Base-by-base conservation (phyloP, 2,329 filamentous ascomycete species). In the Penicillium frequentans region DNA sequence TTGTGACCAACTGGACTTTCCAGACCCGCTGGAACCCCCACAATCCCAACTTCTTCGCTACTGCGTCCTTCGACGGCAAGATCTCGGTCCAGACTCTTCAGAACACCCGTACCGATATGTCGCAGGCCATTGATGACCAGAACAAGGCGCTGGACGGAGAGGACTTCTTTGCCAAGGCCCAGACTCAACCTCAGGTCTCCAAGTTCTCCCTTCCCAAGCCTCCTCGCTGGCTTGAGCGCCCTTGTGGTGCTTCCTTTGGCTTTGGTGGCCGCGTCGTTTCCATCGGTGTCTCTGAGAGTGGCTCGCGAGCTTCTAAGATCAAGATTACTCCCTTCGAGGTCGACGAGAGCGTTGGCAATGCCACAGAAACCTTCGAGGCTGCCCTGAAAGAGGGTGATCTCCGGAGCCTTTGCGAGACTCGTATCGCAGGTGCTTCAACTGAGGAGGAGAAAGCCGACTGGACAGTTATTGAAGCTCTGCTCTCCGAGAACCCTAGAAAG, bases 1-100 rank as follows among this genome's bases (percentile, higher is more conserved):
- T 97, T 68, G 93, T 96, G 53, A 97, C 93, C n/a, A 99, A 98
- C 76, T 99, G 95, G 93, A 96, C 93, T 6, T 99, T 99, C 80
- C 88, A 93, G 72, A 96, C 95, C 5, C 86, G 89, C 60, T 98
- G 96, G 84, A 93, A 96, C 73, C 95, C 95, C 29, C 87, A 90
- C 65, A 96, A 99, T 74, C 93, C 95, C 11, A 90, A 88, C 70
- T 82, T 99, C 56, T 91, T 93, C 49, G 96, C 96, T 19, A 98
- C 95, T 19, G 95, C 96, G 10, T 96, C 93, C 2, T 98, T 98
- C 65, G 95, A 99, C 70, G 95, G 96, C 67, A 97, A 96, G 77
- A 96, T 99, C 61, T 88, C 90, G 2, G 81, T 99, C 45, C 93
- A 97, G 73, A 96, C 93, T 1, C 83, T 97, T 42, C 95, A 99